A percentile compares a stretch with the other conserved stretches of the same genome.
Conservation (phyloP, 2,329 filamentous ascomycete species). For the Teratosphaeria pseudoeucalypti region DNA sequence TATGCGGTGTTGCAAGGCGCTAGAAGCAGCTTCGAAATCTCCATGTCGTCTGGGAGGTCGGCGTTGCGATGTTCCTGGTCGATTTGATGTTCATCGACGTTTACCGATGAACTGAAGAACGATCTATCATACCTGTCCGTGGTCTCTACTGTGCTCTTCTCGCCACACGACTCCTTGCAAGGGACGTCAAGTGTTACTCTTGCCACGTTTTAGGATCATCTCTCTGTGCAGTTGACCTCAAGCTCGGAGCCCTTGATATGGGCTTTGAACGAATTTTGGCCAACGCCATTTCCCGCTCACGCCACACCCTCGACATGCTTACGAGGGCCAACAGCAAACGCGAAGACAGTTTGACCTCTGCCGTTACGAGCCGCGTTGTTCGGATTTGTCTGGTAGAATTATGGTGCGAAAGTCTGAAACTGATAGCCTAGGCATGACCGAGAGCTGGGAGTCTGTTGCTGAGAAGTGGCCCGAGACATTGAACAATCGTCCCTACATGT, state of each 20-base stretch:
- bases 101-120: slow-evolving; percentile 45
- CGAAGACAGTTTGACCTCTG: slow-evolving; percentile 34
- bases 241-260: slow-evolving; percentile 55
- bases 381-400: not conserved
- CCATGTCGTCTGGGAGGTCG: slow-evolving; percentile 41
- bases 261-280: slow-evolving; percentile 55
- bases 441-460: too few relatives aligned
- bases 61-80: slow-evolving; percentile 31
- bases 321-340: slow-evolving; percentile 49
- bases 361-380: too few relatives aligned
- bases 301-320: slow-evolving; percentile 50
- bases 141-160: slow-evolving; percentile 7
- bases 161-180: not conserved
- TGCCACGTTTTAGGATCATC: slow-evolving; percentile 42
- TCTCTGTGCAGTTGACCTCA: slow-evolving; percentile 47
- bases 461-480: too few relatives aligned
- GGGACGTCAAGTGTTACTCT: too few relatives aligned
- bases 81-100: slow-evolving; percentile 31
- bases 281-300: slow-evolving; percentile 46
- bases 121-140: slow-evolving; percentile 47
- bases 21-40: slow-evolving; percentile 50
- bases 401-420: not conserved
- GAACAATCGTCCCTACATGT: too few relatives aligned
- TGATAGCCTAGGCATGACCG: too few relatives aligned
- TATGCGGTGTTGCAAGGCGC: slow-evolving; percentile 53